These are phyloP conservation scores for Linum tenue DNA, from an alignment of 345 rosid genomes.

Conservation along the genomic window DNA sequence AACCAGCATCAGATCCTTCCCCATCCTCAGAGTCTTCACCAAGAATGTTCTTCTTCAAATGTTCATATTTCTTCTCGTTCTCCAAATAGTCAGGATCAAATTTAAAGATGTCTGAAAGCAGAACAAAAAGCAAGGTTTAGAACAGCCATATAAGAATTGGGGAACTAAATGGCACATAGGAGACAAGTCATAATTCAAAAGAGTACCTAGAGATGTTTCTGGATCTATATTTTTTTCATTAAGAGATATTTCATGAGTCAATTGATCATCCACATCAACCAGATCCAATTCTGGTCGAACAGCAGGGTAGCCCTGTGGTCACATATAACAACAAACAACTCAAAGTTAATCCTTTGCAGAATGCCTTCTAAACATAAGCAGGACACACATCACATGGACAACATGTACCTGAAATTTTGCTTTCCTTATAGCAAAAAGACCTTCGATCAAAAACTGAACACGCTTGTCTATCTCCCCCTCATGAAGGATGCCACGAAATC, in stretches of 20 bases:
- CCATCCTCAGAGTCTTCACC: constrained; percentile 83
- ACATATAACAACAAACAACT: constrained; percentile 12
- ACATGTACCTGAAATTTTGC: constrained; percentile 78
- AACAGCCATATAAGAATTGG: constrained; percentile 10
- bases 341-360: background rate
- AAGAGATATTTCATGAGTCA: constrained; percentile 83
- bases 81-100: constrained; percentile 73
- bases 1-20: constrained; percentile 60
- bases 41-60: constrained; percentile 70
- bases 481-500: constrained; percentile 88
- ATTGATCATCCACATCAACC: constrained; percentile 75
- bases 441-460: constrained; percentile 86
- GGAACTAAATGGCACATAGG: constrained; percentile 1
- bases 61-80: constrained; percentile 82
- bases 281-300: constrained; percentile 93
- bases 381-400: background rate
- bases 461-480: constrained; percentile 97
- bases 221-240: constrained; percentile 49
- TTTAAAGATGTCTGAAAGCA: constrained; percentile 59
- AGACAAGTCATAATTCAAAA: constrained; percentile 8
- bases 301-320: constrained; percentile 75
- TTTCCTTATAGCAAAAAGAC: constrained; percentile 68
- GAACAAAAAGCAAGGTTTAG: background rate
- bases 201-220: constrained; percentile 71
- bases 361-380: background rate